Base-by-base conservation (phyloP, 106 monocot genomes). In the Allium cepa region DNA sequence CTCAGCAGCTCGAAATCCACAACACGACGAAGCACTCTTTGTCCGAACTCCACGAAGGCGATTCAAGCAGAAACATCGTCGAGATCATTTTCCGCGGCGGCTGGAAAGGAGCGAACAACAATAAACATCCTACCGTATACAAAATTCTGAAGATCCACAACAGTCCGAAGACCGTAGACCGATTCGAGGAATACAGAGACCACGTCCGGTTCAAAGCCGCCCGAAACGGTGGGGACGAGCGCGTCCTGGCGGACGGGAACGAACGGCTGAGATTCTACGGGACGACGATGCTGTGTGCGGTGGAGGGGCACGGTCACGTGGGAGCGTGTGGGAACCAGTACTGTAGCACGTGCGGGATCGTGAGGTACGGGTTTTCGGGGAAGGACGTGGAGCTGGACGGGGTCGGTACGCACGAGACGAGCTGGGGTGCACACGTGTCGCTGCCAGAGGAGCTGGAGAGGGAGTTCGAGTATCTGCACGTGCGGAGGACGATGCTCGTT, bases 151-250 rank as follows among this genome's bases (percentile, higher is more conserved):
- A 82, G 77, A 76, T 88, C 69, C 84, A 88, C 66, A 75, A 79
- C 81, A 56, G 60, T 27, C 60, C 72, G 11, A 72, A 69, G 49
- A 76, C 78, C 13, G 71, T 84, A 14, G 76, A 81, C 16, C 62
- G 76, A 8, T 88, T 84, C 79, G 84, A 88, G 77, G 88, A 84
- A 71, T 83, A 84, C 84, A 78, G 88, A 16, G 79, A 87, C 55
- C 10, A 55, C 10, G 80, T 87, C 64, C 58, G 77, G 49, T 78
- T 81, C 50, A 52, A 77, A 69, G 84, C 88, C 9, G 78, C 77
- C 49, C 46, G 64, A n/a, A 55, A 52, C 45, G 56, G 50, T 36
- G 46, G 62, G 9, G 64, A 80, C 52, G 82, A 82, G 71, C 73
- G 88, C 26, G 84, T 81, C 77, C 69, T 82, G 46, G 84, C 82